Evolutionary conservation across 2,329 filamentous ascomycete species (phyloP).

Genomic region (Neoascochyta sp.): DNA sequence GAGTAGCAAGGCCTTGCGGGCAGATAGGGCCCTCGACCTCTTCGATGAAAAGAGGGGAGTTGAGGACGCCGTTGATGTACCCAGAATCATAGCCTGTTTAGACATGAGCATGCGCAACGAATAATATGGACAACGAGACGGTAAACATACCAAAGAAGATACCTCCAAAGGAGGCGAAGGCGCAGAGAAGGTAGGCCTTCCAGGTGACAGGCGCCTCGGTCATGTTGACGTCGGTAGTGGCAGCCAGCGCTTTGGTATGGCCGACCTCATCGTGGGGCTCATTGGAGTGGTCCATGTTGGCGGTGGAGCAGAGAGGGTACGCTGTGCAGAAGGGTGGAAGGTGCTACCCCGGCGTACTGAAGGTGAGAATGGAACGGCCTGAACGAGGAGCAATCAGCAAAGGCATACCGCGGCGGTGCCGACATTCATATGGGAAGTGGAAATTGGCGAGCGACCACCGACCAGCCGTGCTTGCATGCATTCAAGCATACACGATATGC

Average conservation of each 20-base stretch:
- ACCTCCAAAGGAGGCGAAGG: slow-evolving; percentile 42
- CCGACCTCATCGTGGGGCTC: slow-evolving; percentile 3
- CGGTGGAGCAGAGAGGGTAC: not conserved
- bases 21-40: slow-evolving; percentile 8
- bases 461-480: slow-evolving; percentile 1
- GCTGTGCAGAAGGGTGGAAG: slow-evolving; percentile 1
- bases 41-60: slow-evolving; percentile 9
- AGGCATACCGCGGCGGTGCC: slow-evolving; percentile 1
- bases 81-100: slow-evolving; percentile 12
- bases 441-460: slow-evolving; percentile 2
- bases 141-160: slow-evolving; percentile 22
- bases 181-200: slow-evolving; percentile 34
- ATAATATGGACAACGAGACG: slow-evolving; percentile 46
- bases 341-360: slow-evolving; percentile 2
- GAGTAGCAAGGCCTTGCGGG: slow-evolving; percentile 31
- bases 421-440: slow-evolving; percentile 7
- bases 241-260: slow-evolving; percentile 2
- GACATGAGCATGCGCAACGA: slow-evolving; percentile 14
- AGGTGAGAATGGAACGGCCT: slow-evolving; percentile 3
- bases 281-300: slow-evolving; percentile 5
- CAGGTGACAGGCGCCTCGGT: slow-evolving; percentile 48
- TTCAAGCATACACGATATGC: slow-evolving; percentile 1
- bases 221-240: slow-evolving; percentile 46
- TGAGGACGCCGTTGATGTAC: slow-evolving; percentile 16
- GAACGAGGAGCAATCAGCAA: slow-evolving; percentile 1